phyloP scores from a whole-genome alignment of 257 asterid species.

The Craterostigma plantagineum region DNA sequence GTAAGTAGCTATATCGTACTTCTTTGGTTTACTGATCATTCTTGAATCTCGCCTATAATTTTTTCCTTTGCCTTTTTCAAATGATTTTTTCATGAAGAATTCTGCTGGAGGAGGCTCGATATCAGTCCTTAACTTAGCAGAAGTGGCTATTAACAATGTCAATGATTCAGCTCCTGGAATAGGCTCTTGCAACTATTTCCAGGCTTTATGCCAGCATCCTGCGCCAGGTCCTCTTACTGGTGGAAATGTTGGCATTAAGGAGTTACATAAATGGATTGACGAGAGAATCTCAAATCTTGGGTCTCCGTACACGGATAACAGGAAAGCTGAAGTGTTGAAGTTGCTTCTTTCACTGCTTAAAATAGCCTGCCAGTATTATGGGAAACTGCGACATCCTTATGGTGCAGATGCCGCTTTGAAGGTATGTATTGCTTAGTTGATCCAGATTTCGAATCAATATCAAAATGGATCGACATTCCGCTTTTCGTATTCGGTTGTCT shows the following conservation, averaged over 20 bases:
- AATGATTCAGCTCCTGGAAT: slow-evolving; percentile 27
- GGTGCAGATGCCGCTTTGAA: slow-evolving; percentile 50
- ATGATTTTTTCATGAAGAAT: slow-evolving; percentile 30
- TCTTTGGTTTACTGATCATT: slow-evolving; percentile 6
- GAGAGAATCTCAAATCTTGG: slow-evolving; percentile 46
- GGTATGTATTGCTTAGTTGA: slow-evolving; percentile 20
- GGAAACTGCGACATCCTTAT: slow-evolving; percentile 80
- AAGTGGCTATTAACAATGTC: slow-evolving; percentile 29
- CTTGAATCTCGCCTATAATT: no score
- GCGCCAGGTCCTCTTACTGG: slow-evolving; percentile 89
- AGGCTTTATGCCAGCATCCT: slow-evolving; percentile 45
- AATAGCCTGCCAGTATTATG: slow-evolving; percentile 72
- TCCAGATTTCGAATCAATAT: no score
- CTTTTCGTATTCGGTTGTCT: no score
- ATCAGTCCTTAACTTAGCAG: slow-evolving; percentile 61
- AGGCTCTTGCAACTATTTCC: slow-evolving; percentile 37
- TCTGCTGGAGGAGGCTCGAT: slow-evolving; percentile 34
- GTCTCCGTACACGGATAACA: slow-evolving; percentile 27
- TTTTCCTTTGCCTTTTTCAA: no score
- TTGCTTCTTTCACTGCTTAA: slow-evolving; percentile 68
- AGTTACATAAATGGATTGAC: slow-evolving; percentile 83
- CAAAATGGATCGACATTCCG: no score
- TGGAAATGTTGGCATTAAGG: slow-evolving; percentile 61
- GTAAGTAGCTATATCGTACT: slow-evolving; percentile 19
- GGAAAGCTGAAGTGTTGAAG: slow-evolving; percentile 50